phyloP scores from a whole-genome alignment of 2,329 filamentous ascomycete genomes.

The Sporothrix mexicana region DNA sequence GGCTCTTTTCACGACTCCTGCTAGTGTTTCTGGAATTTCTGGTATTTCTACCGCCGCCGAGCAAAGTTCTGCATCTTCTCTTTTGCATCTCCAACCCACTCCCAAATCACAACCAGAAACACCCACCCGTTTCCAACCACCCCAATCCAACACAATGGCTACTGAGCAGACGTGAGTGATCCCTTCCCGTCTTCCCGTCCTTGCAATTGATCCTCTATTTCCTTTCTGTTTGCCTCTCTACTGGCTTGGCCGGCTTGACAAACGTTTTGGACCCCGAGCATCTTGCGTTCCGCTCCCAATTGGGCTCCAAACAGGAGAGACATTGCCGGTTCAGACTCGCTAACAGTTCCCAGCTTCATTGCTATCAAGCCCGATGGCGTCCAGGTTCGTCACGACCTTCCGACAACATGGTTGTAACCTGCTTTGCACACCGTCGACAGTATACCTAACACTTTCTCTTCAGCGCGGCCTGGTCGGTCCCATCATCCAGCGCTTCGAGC shows the following conservation, averaged over 20 bases:
- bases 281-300: neutral
- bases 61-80: slow-evolving; percentile 31
- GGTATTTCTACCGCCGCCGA: slow-evolving; percentile 20
- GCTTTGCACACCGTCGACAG: neutral
- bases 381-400: slow-evolving; percentile 68
- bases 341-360: slow-evolving; percentile 78
- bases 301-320: neutral
- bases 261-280: neutral
- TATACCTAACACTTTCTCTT: slow-evolving; percentile 16
- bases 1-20: neutral
- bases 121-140: slow-evolving; percentile 19
- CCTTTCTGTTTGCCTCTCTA: neutral
- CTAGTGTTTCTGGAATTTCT: too few relatives aligned
- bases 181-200: neutral
- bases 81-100: slow-evolving; percentile 42
- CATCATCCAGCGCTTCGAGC: slow-evolving; percentile 98
- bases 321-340: neutral
- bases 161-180: slow-evolving; percentile 84
- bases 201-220: neutral
- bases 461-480: slow-evolving; percentile 96
- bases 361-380: slow-evolving; percentile 99
- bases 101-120: slow-evolving; percentile 40
- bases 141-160: slow-evolving; percentile 65
- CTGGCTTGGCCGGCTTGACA: neutral
- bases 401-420: neutral